Evolutionary conservation across 371 early-diverging fungal genomes (phyloP), one percentile per base, ranked within the genome.

Genomic region (Rhizomucor miehei): DNA sequence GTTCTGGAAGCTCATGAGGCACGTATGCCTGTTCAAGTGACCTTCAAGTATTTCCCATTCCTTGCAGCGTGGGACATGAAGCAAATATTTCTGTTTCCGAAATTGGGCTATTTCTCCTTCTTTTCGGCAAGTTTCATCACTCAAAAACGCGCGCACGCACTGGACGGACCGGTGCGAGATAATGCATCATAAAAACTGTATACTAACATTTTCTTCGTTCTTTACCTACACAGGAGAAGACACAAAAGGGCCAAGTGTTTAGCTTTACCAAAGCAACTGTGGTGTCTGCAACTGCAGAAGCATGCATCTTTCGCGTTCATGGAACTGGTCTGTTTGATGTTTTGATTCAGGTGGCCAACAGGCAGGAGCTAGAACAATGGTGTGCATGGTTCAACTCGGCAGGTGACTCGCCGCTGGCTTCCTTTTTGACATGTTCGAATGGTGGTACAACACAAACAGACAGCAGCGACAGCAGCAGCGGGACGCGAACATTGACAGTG

Each of bases 51-150:
- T 45, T 63, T 80, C 17, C 76, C 79, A 6, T 75, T 70, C 51
- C 48, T 83, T 6, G 65, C 81, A 13, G 77, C 69, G 10, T 83
- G 84, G 84, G 69, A 77, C 25, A 83, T 81, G 84, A 69, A 71
- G 39, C 66, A 75, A 10, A 57, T 83, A 10, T 63, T 79, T 19
- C 54, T 83, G 6, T 75, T 77, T 54, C 84, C 84, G 9, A 34
- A 65, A 1, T 63, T 69, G 11, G 65, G 71, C 1, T 83, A 79
- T 52, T 81, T 83, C 59, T 78, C 79, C 13, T 75, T 71, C 51
- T 77, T 71, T 61, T 73, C 74, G 19, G 78, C 73, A 70, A 58
- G 71, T 58, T 10, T 25, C 10, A 29, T 40, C 14, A n/a, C 44
- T 29, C 39, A 29, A 39, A 44, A 17, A 17, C 38, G n/a, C 3